Conservation (phyloP, 257 asterid genomes). For the Solanum chilense region DNA sequence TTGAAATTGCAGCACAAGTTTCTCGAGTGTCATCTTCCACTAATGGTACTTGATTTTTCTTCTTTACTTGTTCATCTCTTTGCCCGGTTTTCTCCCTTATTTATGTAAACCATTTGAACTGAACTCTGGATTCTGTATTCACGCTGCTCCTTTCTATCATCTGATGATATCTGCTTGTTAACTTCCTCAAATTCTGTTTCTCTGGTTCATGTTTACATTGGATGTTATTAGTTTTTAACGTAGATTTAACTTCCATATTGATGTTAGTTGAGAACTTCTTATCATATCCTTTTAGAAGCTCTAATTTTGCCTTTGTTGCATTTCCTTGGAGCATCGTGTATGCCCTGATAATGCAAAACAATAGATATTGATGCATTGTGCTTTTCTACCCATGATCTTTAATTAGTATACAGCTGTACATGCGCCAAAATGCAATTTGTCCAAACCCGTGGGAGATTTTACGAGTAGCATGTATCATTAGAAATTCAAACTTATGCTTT, state of each 20-base stretch:
- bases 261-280: not conserved
- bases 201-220: not conserved
- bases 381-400: not conserved
- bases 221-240: not conserved
- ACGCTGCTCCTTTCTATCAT: not conserved
- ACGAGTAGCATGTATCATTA: not conserved
- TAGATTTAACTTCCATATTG: not conserved
- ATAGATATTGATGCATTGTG: not conserved
- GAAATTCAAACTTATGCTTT: not conserved
- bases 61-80: not conserved
- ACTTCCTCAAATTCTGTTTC: not conserved
- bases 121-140: not conserved
- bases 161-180: not conserved
- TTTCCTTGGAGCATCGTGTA: not conserved
- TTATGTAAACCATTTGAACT: not conserved
- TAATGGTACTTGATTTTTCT: conserved; percentile 44
- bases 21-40: conserved; percentile 58
- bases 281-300: not conserved
- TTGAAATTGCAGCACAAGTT: conserved; percentile 90
- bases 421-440: not conserved
- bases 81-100: not conserved
- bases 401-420: not conserved
- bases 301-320: not conserved
- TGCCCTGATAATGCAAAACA: not conserved
- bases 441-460: not conserved